Conservation (phyloP, 352 stramenopile species). For the Phytopythium cucurbitacearum region DNA sequence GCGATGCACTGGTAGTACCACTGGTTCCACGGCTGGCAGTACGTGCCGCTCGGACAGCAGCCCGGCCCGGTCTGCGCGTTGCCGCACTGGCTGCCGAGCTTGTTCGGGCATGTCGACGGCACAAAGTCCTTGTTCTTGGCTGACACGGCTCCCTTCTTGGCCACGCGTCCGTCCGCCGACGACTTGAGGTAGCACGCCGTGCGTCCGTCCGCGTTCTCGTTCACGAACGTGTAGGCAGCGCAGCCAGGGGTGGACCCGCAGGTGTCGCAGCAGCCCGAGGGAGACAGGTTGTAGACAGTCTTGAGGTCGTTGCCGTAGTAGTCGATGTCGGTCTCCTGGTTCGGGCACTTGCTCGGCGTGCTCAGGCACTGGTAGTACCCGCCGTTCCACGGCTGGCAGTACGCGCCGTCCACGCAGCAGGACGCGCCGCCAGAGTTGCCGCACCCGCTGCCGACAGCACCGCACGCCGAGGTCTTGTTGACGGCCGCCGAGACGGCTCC, state of each 20-base stretch:
- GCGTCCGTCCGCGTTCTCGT: slow-evolving; percentile 45
- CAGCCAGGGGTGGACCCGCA: slow-evolving; percentile 36
- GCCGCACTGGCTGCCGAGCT: slow-evolving; percentile 28
- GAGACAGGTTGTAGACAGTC: slow-evolving; percentile 33
- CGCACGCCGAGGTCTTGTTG: slow-evolving; percentile 11
- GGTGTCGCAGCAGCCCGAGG: slow-evolving; percentile 33
- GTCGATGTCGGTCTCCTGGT: slow-evolving; percentile 41
- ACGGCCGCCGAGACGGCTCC: slow-evolving; percentile 22
- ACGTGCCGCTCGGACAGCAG: slow-evolving; percentile 34
- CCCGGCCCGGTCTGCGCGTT: slow-evolving; percentile 19
- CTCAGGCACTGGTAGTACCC: slow-evolving; percentile 56
- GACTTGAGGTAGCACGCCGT: slow-evolving; percentile 52
- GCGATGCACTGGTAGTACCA: slow-evolving; percentile 54
- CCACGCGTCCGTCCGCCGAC: slow-evolving; percentile 11
- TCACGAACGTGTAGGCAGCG: slow-evolving; percentile 53
- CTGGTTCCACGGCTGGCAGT: slow-evolving; percentile 46
- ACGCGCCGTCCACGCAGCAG: slow-evolving; percentile 39
- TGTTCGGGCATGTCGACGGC: slow-evolving; percentile 18
- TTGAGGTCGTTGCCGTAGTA: slow-evolving; percentile 46
- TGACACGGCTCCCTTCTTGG: slow-evolving; percentile 40
- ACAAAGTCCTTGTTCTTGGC: slow-evolving; percentile 17
- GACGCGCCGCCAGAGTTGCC: slow-evolving; percentile 14
- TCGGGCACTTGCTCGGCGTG: slow-evolving; percentile 25
- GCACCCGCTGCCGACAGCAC: slow-evolving; percentile 10
- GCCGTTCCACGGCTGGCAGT: slow-evolving; percentile 63